These are phyloP conservation scores for Senecio squalidus DNA, from an alignment of 140 eudicot genomes.

Conservation along the genomic window DNA sequence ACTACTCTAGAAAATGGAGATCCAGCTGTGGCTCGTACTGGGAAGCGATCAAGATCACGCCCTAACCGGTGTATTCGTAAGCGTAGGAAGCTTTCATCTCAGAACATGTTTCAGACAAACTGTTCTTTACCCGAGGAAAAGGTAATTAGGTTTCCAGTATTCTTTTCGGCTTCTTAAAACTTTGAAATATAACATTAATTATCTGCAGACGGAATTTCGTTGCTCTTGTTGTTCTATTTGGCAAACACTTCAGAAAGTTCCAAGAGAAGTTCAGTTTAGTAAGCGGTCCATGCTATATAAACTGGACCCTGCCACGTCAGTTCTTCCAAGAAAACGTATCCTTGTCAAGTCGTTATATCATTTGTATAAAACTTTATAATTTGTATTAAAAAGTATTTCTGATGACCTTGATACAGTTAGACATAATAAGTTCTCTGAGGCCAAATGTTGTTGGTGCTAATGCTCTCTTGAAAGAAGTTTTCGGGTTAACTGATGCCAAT, in stretches of 20 bases:
- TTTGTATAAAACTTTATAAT: not conserved
- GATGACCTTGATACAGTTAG: slow-evolving; percentile 39
- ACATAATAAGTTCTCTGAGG: slow-evolving; percentile 48
- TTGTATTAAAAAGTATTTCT: not conserved
- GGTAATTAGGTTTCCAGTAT: slow-evolving; percentile 8
- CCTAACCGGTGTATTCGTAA: slow-evolving; percentile 50
- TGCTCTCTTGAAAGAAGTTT: slow-evolving; percentile 50
- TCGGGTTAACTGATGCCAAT: slow-evolving; percentile 35
- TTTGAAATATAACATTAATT: not conserved
- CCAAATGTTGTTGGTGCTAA: slow-evolving; percentile 57
- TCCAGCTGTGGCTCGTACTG: slow-evolving; percentile 9
- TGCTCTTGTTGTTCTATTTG: slow-evolving; percentile 66
- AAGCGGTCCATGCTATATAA: slow-evolving; percentile 64
- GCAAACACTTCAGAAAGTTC: slow-evolving; percentile 34
- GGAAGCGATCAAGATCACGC: slow-evolving; percentile 50
- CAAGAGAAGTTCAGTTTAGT: slow-evolving; percentile 37
- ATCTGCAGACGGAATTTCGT: slow-evolving; percentile 30
- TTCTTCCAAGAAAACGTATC: slow-evolving; percentile 74
- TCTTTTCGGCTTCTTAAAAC: not conserved
- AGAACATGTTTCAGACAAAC: slow-evolving; percentile 14
- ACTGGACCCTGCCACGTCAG: slow-evolving; percentile 30
- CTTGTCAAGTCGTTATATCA: slow-evolving; percentile 23
- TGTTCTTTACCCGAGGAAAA: slow-evolving; percentile 12
- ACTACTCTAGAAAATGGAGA: slow-evolving; percentile 21
- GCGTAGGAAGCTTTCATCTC: slow-evolving; percentile 38